Conservation (phyloP, 2,329 filamentous ascomycete species). For the Alternaria rosae region DNA sequence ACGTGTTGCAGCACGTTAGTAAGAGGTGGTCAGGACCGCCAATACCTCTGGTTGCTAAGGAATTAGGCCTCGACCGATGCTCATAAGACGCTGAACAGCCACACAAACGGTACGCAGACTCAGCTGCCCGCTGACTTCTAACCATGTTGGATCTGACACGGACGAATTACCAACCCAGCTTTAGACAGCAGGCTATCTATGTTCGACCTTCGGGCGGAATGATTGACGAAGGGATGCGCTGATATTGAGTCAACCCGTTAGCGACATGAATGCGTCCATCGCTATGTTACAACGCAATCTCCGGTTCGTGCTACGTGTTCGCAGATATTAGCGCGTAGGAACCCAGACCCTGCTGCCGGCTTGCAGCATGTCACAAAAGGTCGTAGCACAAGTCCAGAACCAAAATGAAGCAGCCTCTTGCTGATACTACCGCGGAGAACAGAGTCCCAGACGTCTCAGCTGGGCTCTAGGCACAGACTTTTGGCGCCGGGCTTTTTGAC, state of each 20-base stretch:
- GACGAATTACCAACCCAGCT: constrained; percentile 7
- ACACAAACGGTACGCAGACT: not conserved
- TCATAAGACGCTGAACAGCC: constrained; percentile 7
- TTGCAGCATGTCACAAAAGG: not conserved
- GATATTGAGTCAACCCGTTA: not conserved
- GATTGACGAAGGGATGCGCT: not conserved
- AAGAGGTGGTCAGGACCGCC: constrained; percentile 6
- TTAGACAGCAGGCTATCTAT: constrained; percentile 1
- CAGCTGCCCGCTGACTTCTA: constrained; percentile 2
- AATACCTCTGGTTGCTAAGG: constrained; percentile 14
- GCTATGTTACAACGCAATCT: constrained; percentile 18
- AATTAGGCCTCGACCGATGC: constrained; percentile 14
- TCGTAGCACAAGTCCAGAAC: not conserved
- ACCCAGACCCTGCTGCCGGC: not conserved
- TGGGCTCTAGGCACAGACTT: not conserved
- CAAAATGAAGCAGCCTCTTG: not conserved
- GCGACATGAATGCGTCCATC: constrained; percentile 3
- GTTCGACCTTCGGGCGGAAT: not conserved
- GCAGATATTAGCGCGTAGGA: constrained; percentile 4
- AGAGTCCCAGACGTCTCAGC: not conserved
- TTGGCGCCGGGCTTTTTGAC: not conserved
- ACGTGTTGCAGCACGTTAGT: not conserved
- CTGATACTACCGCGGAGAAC: not conserved
- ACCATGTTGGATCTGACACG: constrained; percentile 3
- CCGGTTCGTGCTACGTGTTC: constrained; percentile 3